Base-by-base conservation (phyloP, 768 basidiomycete genomes). In the Macrolepiota dolichaula region DNA sequence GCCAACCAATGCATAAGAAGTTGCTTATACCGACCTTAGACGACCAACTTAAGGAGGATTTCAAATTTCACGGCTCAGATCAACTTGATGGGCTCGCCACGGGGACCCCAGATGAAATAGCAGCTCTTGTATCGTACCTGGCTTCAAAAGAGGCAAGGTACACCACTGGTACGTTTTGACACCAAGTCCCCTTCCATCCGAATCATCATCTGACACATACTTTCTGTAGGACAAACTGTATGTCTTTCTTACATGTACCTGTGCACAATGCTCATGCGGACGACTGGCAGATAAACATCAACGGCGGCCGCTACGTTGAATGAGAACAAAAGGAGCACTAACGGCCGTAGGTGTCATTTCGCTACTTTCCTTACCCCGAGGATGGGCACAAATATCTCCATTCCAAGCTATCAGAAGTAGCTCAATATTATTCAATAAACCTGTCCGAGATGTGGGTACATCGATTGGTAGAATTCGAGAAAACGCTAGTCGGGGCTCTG, bases 61-160 rank as follows among this genome's bases (percentile, higher is more conserved):
- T 61, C 15, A 54, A 24, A 10, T 17, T 36, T 15, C 27, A 40
- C 19, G 22, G 35, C 13, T 51, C 49, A 22, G 24, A n/a, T 19
- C 36, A 12, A 12, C 22, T 29, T 51, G 59, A 51, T 4, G 59
- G 32, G 9, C 37, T n/a, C 1, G 44, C 24, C 6, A 17, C 17
- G 5, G 64, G 61, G 37, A 40, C 57, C 12, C 61, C 61, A 19
- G 61, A 65, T 17, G 66, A 68, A 11, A 51, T 68, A 22, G 67
- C 66, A 0, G 63, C 55, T 13, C 25, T 68, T 0, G 68, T 70
- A 2, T 66, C 69, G 19, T 70, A 64, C 53, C 55, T 70, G 7
- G 69, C 53, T 5, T 68, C 67, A 3, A 64, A 65, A 17, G 65
- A 66, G 29, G 64, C 67, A 0, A 55, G 51, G 44, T 66, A 61